A percentile compares a stretch with the other conserved stretches of the same genome.
Conservation (phyloP, 2,329 filamentous ascomycete species). For the Neodidymelliopsis sp. region DNA sequence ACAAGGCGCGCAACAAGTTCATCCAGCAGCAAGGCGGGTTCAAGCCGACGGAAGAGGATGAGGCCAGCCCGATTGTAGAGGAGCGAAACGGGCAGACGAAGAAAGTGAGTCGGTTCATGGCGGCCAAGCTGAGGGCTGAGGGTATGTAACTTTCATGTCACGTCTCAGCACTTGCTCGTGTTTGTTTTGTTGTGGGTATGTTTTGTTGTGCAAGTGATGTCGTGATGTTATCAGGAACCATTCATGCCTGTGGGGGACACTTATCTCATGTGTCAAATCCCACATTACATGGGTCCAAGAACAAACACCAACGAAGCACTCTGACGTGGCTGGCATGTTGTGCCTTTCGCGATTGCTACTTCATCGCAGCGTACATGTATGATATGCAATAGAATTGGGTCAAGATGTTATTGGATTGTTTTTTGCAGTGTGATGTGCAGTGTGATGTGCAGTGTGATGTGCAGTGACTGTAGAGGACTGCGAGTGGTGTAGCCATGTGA, state of each 20-base stretch:
- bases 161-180: not conserved
- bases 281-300: slow-evolving; percentile 51
- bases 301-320: slow-evolving; percentile 35
- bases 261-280: slow-evolving; percentile 42
- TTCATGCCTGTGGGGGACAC: slow-evolving; percentile 50
- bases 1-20: slow-evolving; percentile 80
- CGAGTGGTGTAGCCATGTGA: too few species aligned
- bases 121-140: slow-evolving; percentile 63
- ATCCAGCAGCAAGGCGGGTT: slow-evolving; percentile 87
- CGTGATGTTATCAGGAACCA: slow-evolving; percentile 35
- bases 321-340: slow-evolving; percentile 43
- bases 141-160: slow-evolving; percentile 35
- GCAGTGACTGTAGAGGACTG: too few species aligned
- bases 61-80: slow-evolving; percentile 69
- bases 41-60: slow-evolving; percentile 70
- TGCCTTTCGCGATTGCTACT: slow-evolving; percentile 41
- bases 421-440: not conserved
- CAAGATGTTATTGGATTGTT: too few species aligned
- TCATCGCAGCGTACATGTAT: slow-evolving; percentile 22
- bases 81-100: slow-evolving; percentile 67
- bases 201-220: not conserved
- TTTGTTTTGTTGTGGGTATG: slow-evolving; percentile 4
- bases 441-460: not conserved
- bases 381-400: slow-evolving; percentile 29
- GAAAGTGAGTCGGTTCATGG: slow-evolving; percentile 76